Evolutionary conservation across 306 rosid species (phyloP).

Genomic region (Vigna trinervia): DNA sequence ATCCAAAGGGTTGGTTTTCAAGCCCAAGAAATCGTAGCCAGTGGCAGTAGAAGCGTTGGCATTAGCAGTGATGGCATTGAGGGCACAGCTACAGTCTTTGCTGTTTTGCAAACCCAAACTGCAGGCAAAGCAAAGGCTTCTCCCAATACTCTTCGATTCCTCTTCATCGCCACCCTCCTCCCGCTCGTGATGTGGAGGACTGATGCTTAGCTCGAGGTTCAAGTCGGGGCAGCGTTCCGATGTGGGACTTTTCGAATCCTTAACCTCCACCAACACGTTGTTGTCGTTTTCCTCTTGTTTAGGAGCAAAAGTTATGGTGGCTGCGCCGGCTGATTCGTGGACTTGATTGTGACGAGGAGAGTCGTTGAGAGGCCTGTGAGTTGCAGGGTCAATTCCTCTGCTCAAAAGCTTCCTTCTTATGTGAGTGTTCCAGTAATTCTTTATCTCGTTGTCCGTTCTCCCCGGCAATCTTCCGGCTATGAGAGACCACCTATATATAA

Average conservation of each 20-base stretch:
- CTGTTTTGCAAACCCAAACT: conserved; percentile 48
- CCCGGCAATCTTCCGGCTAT: conserved; percentile 88
- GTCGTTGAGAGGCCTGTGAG: conserved; percentile 71
- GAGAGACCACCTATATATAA: conserved; percentile 69
- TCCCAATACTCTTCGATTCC: not conserved
- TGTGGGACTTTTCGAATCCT: conserved; percentile 35
- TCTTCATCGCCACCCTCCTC: no score
- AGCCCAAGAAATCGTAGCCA: conserved; percentile 71
- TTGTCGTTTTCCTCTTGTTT: not conserved
- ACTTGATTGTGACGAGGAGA: conserved; percentile 12
- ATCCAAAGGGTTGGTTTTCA: conserved; percentile 61
- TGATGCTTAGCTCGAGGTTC: conserved; percentile 81
- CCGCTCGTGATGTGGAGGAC: conserved; percentile 60
- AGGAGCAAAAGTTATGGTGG: conserved; percentile 58
- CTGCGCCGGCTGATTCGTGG: not conserved
- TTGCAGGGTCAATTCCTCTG: conserved; percentile 85
- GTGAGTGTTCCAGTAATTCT: conserved; percentile 93
- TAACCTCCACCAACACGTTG: not conserved
- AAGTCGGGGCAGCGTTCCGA: conserved; percentile 64
- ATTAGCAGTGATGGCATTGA: conserved; percentile 20
- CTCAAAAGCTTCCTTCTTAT: conserved; percentile 85
- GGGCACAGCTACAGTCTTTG: conserved; percentile 50
- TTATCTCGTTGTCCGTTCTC: conserved; percentile 89
- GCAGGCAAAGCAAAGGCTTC: conserved; percentile 41
- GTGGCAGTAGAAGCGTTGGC: conserved; percentile 35